These are phyloP conservation scores for Drechslerella dactyloides DNA, from an alignment of 2,329 filamentous ascomycete genomes.

Conservation along the genomic window DNA sequence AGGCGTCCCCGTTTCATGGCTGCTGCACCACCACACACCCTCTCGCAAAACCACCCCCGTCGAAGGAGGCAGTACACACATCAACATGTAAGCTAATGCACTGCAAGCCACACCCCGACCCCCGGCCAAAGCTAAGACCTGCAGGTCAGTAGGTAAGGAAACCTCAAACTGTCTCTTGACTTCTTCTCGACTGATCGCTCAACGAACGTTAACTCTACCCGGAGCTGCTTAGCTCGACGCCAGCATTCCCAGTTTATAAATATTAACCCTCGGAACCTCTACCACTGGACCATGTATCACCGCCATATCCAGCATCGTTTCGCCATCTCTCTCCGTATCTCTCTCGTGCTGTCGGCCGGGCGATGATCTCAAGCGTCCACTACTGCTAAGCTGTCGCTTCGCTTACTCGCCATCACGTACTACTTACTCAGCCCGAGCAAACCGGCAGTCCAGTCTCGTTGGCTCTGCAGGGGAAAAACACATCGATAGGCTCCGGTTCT, in stretches of 20 bases:
- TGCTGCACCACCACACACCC: conserved; percentile 34
- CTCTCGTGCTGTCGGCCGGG: not conserved
- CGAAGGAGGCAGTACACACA: conserved; percentile 28
- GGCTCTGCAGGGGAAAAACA: too few relatives aligned
- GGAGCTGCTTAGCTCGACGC: not conserved
- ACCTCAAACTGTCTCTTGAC: conserved; percentile 25
- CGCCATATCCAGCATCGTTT: not conserved
- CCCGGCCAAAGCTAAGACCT: conserved; percentile 38
- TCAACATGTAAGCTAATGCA: conserved; percentile 16
- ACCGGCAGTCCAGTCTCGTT: too few relatives aligned
- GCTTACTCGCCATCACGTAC: too few relatives aligned
- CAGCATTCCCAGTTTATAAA: not conserved
- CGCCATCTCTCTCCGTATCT: too few relatives aligned
- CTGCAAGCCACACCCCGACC: conserved; percentile 41
- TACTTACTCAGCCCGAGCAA: too few relatives aligned
- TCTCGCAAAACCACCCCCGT: not conserved
- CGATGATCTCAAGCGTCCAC: too few relatives aligned
- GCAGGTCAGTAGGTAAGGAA: conserved; percentile 20
- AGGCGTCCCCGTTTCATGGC: conserved; percentile 2
- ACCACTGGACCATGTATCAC: conserved; percentile 1
- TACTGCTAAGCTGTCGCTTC: too few relatives aligned
- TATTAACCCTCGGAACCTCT: conserved; percentile 4
- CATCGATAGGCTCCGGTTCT: too few relatives aligned
- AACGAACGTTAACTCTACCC: conserved; percentile 6
- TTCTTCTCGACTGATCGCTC: not conserved